Evolutionary conservation across 305 asterid genomes (phyloP).

Genomic region (Solanum hybrid): DNA sequence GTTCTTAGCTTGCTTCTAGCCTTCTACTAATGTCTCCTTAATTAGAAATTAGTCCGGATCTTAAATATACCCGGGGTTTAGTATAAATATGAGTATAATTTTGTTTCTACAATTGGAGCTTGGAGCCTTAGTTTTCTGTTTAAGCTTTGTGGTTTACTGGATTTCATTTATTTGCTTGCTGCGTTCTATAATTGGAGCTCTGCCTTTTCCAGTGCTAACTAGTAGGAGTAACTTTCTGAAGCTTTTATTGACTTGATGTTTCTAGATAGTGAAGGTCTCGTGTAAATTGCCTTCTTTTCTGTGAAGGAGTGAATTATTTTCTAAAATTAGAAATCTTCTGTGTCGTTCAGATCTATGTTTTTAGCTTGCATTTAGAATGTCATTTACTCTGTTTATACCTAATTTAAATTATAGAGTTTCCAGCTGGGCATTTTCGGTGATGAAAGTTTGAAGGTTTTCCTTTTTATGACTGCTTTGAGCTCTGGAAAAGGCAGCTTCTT

Average conservation of each 20-base stretch:
- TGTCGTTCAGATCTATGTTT: not conserved
- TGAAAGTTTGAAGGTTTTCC: not conserved
- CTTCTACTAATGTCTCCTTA: too few relatives aligned
- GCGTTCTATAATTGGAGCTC: too few relatives aligned
- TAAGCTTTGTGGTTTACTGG: not conserved
- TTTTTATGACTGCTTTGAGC: not conserved
- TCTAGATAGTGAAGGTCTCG: not conserved
- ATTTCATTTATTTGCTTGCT: not conserved
- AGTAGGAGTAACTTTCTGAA: not conserved
- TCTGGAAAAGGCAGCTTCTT: not conserved
- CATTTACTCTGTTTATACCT: not conserved
- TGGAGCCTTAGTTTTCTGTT: not conserved
- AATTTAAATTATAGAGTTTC: not conserved
- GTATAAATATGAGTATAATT: not conserved
- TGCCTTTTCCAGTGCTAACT: too few relatives aligned
- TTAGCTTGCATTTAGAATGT: not conserved
- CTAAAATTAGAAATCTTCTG: not conserved
- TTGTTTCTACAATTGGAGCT: not conserved
- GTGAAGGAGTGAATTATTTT: not conserved
- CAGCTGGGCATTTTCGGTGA: not conserved
- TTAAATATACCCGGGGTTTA: not conserved
- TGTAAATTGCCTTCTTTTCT: not conserved
- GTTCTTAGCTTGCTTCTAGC: not conserved
- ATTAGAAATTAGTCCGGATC: not conserved
- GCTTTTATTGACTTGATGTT: not conserved